Base-by-base conservation (phyloP, 2,329 filamentous ascomycete genomes). In the Colletotrichum somersetense region DNA sequence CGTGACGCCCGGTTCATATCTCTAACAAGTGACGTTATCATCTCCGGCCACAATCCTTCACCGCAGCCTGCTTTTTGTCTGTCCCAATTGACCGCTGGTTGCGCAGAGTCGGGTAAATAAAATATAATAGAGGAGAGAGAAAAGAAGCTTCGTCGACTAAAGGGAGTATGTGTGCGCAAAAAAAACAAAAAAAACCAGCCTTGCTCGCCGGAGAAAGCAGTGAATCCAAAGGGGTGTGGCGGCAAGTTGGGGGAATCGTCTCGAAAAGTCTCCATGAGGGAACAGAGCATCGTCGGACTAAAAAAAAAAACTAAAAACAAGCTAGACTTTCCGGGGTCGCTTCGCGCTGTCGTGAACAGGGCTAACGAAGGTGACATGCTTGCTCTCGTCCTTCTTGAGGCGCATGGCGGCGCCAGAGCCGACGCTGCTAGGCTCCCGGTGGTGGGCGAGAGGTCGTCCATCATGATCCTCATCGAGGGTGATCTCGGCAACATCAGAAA, bases 401-500 rank as follows among this genome's bases (percentile, higher is more conserved):
- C 85, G 84, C 68, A 88, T 82, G 12, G 85, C 80, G 12, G 81
- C 80, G 44, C 79, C 78, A 2, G 79, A 65, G 35, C 82, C 82
- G 52, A 77, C 74, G n/a, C 75, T 77, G 48, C 76, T 77, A 23
- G 80, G 75, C 16, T 80, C 83, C 35, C 84, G 78, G 71, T 82
- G 81, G 67, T 83, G 85, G 46, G 85, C 82, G 20, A 88, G 78
- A n/a, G 81, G 76, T 38, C 84, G 82, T 33, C 84, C 75, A 48
- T 87, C 84, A 72, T 86, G 82, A 55, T 89, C 88, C 67, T 90
- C 88, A 58, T 90, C 89, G 26, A 90, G 83, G 38, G 86, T 87
- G 68, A 91, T 90, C 76, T 91, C 89, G 38, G 89, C 87, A 50
- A 91, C 85, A 76, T 91, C 89, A 14, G 88, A 88, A 33, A 89